Evolutionary conservation across 306 rosid genomes (phyloP).

Genomic region (Quercus glauca): DNA sequence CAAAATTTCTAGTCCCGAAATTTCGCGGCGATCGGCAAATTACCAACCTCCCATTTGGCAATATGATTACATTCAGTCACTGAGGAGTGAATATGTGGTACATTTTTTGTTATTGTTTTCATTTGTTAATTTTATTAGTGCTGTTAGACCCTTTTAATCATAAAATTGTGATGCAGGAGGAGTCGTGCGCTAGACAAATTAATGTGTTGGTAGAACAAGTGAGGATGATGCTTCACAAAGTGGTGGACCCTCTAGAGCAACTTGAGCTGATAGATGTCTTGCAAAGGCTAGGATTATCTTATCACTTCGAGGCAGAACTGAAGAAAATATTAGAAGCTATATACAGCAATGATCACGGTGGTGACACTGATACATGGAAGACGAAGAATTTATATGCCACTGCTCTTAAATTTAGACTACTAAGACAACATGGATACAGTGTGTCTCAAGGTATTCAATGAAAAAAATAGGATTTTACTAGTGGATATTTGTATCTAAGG

Average conservation of each 20-base stretch:
- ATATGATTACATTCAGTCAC: conserved; percentile 12
- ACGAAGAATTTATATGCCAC: conserved; percentile 9
- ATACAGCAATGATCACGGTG: not conserved
- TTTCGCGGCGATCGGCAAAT: conserved; percentile 23
- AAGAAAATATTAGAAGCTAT: not conserved
- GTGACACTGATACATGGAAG: not conserved
- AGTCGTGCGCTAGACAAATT: not conserved
- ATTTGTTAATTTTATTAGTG: not conserved
- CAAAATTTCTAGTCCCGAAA: not conserved
- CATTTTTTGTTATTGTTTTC: not conserved
- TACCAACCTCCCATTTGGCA: conserved; percentile 20
- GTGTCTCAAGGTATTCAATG: not conserved
- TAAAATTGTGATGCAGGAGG: conserved; percentile 3
- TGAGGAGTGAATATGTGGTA: conserved; percentile 1
- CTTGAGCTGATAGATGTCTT: conserved; percentile 20
- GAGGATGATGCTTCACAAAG: not conserved
- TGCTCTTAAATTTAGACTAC: conserved; percentile 23
- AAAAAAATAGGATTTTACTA: not conserved
- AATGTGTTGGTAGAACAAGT: conserved; percentile 8
- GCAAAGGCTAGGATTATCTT: conserved; percentile 20
- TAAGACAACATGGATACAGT: conserved; percentile 14
- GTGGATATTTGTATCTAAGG: too few species aligned
- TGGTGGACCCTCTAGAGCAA: conserved; percentile 9
- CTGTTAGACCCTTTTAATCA: not conserved
- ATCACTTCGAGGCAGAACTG: conserved; percentile 22